Percentiles rank a stretch among this genome's conserved stretches.
phyloP scores from a whole-genome alignment of 2,329 filamentous ascomycete genomes.

The Colletotrichum navitas region DNA sequence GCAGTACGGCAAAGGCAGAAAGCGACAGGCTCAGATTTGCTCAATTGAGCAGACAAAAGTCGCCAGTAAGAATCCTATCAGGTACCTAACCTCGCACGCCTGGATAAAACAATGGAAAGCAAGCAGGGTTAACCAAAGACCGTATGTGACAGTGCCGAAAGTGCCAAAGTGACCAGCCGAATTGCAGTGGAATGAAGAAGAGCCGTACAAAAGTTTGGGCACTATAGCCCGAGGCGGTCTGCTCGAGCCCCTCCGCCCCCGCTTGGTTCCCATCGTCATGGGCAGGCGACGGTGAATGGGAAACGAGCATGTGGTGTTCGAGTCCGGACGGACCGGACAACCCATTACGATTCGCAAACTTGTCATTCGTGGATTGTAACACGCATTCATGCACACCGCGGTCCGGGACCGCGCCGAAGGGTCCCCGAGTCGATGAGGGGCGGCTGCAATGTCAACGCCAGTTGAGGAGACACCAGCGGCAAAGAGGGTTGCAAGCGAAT shows the following conservation, averaged over 20 bases:
- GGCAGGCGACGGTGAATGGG: constrained; percentile 20
- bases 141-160: background rate
- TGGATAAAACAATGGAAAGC: constrained; percentile 2
- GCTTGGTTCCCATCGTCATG: constrained; percentile 30
- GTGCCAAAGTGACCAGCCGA: background rate
- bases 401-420: constrained; percentile 20
- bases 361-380: constrained; percentile 39
- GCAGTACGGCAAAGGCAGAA: constrained; percentile 1
- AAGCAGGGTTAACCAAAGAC: constrained; percentile 4
- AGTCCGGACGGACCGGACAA: constrained; percentile 21
- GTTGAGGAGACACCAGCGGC: constrained; percentile 4
- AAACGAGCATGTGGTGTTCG: constrained; percentile 20
- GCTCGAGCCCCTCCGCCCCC: constrained; percentile 28
- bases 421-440: background rate
- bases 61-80: constrained; percentile 22
- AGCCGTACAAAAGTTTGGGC: background rate
- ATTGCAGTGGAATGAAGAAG: background rate
- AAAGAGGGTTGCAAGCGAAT: background rate
- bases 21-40: constrained; percentile 18
- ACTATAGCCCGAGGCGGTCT: constrained; percentile 16
- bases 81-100: background rate
- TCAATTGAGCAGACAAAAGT: constrained; percentile 27
- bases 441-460: constrained; percentile 10
- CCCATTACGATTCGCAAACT: constrained; percentile 41
- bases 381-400: constrained; percentile 1